phyloP scores from a whole-genome alignment of 2,329 filamentous ascomycete species.

The Lojkania enalia region DNA sequence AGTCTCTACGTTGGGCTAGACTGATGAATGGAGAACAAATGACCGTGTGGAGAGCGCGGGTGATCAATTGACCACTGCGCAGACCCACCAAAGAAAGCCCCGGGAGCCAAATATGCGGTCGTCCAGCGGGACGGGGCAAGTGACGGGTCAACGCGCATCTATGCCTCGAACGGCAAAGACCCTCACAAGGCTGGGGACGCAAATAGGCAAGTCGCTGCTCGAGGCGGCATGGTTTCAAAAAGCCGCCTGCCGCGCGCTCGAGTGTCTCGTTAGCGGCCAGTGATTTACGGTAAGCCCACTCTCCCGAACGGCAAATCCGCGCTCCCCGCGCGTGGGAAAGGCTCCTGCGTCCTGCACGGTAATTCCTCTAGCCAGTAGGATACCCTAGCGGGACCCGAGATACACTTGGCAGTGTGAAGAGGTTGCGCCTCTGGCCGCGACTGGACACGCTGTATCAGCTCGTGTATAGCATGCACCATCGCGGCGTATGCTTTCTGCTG shows the following conservation, averaged over 20 bases:
- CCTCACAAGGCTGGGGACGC: no score
- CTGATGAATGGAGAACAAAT: no score
- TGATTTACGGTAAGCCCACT: background rate
- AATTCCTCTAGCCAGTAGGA: background rate
- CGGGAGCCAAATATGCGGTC: no score
- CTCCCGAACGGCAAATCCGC: background rate
- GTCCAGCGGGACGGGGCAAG: no score
- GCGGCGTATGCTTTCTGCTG: background rate
- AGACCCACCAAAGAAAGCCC: no score
- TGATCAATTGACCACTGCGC: no score
- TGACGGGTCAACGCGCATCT: no score
- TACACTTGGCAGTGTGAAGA: background rate
- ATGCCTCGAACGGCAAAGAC: no score
- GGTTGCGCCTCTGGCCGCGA: background rate
- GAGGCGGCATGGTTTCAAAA: background rate
- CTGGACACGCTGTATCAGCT: background rate
- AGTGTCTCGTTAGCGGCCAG: no score
- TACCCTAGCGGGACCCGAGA: background rate
- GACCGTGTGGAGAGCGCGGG: no score
- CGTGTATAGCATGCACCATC: background rate
- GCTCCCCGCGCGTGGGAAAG: background rate
- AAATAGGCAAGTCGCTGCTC: background rate
- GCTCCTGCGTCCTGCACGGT: background rate
- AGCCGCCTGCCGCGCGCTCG: background rate
- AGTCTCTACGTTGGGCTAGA: no score